Base-by-base conservation (phyloP, 2,329 filamentous ascomycete genomes). In the Fusarium annulatum region DNA sequence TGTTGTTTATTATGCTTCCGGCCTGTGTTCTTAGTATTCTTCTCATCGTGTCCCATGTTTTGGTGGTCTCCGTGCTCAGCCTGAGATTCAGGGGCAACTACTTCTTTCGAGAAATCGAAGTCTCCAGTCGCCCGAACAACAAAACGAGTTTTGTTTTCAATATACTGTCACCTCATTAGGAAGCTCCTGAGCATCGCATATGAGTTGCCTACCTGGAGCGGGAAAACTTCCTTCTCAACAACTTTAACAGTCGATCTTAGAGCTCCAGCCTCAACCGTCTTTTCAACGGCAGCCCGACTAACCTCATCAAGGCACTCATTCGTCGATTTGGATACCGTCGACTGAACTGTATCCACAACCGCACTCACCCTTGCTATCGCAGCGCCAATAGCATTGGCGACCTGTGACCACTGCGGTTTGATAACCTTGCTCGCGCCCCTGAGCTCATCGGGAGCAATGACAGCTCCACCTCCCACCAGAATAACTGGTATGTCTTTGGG, bases 341-440 rank as follows among this genome's bases (percentile, higher is more conserved):
- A 86, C 64, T 86, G 84, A 30, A 88, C 84, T 0, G 84, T 85
- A 65, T 89, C 87, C 15, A 88, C 82, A 0, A 87, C 85, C 3
- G 86, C 86, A 65, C 87, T 90, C 5, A 92, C 88, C 43, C 88
- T 82, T 3, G 89, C 88, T 64, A 89, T 90, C 2, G 90, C 90
- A 14, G 90, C 90, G 4, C 90, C 90, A 15, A 92, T 89, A 0
- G 90, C 90, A 75, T 92, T 92, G 14, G 90, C 90, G 4, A 92
- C 88, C 7, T 85, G 86, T 4, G 88, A 87, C 82, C 85, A 90
- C 45, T 85, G 81, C 1, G 89, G 89, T 70, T 87, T 89, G 49
- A 90, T 79, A 3, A 91, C 87, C 38, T 81, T 83, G 67, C 87
- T 88, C 14, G 89, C 89, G 3, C 89, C 89, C 38, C 82, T 81